Evolutionary conservation across 306 rosid genomes (phyloP).

Genomic region (Fagus sylvatica): DNA sequence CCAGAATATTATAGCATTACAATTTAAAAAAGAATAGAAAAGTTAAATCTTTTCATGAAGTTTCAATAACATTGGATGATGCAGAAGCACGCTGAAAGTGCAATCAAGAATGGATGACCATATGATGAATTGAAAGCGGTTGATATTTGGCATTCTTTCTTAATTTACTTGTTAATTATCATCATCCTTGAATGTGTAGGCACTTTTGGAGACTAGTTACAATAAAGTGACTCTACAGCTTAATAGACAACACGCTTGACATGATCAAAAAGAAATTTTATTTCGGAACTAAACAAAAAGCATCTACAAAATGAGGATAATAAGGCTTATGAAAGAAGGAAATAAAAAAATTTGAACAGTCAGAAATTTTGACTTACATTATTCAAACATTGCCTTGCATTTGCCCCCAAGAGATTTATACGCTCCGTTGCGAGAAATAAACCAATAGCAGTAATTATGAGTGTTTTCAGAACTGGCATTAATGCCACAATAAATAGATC

Average conservation of each 20-base stretch:
- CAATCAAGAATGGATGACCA: too few relatives aligned
- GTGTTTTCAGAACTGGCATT: conserved; percentile 4
- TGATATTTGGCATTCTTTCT: too few relatives aligned
- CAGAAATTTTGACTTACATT: background rate
- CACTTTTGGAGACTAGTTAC: background rate
- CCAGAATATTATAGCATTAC: too few relatives aligned
- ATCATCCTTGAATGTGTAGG: too few relatives aligned
- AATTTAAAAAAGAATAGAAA: too few relatives aligned
- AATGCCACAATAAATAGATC: conserved; percentile 1
- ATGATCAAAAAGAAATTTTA: background rate
- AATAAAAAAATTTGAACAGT: background rate
- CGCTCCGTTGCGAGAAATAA: conserved; percentile 3
- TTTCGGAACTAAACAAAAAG: too few relatives aligned
- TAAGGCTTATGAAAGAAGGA: background rate
- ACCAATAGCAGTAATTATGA: background rate
- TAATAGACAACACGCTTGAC: background rate
- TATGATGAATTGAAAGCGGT: too few relatives aligned
- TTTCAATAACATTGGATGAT: too few relatives aligned
- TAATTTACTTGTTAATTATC: too few relatives aligned
- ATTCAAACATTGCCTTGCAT: background rate
- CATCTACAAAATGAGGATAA: too few relatives aligned
- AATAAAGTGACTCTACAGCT: background rate
- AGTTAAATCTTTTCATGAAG: too few relatives aligned
- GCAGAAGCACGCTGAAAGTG: too few relatives aligned
- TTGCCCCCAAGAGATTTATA: background rate